Base-by-base conservation (phyloP, 352 stramenopile species). In the Ophiocytium majus region DNA sequence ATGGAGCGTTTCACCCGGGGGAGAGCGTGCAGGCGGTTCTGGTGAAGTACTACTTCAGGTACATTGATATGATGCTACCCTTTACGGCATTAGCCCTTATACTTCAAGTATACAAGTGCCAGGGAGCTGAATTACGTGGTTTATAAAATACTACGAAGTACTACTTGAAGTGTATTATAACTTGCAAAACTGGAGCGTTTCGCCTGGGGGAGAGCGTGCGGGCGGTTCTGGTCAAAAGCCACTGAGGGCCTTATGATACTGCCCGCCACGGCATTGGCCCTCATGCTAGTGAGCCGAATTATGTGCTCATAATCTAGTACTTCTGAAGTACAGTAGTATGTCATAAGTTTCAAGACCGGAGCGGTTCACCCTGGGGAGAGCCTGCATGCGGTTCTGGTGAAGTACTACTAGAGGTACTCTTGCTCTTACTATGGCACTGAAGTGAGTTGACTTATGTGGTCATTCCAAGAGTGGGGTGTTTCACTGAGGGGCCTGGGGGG, bases 291-390 rank as follows among this genome's bases (percentile, higher is more conserved):
- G 57, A 71, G 28, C 28, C 28, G 23, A 71, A 71, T 71, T 71
- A 71, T 71, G 23, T 79, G 31, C 10, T 19, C 49, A 35, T 35
- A n/a, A n/a, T n/a, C n/a, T n/a, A n/a, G n/a, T n/a, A n/a, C n/a
- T n/a, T n/a, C n/a, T n/a, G n/a, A n/a, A n/a, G n/a, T n/a, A n/a
- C n/a, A n/a, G n/a, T n/a, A n/a, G n/a, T n/a, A n/a, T n/a, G 75
- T 88, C 9, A 88, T 88, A 57, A 88, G 81, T 0, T 88, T 88
- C 75, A 88, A 88, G 50, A 76, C 86, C 78, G 85, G 85, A 19
- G 80, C 85, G 23, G 86, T 88, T 37, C 78, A 82, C 36, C 66
- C 80, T 36, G 85, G 85, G 10, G 35, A 86, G 74, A 64, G 43
- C 36, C 33, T 88, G 17, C 85, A n/a, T n/a, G n/a, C n/a, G n/a